Evolutionary conservation across 2,329 filamentous ascomycete genomes (phyloP).

Genomic region (Ophiostoma perfectum): DNA sequence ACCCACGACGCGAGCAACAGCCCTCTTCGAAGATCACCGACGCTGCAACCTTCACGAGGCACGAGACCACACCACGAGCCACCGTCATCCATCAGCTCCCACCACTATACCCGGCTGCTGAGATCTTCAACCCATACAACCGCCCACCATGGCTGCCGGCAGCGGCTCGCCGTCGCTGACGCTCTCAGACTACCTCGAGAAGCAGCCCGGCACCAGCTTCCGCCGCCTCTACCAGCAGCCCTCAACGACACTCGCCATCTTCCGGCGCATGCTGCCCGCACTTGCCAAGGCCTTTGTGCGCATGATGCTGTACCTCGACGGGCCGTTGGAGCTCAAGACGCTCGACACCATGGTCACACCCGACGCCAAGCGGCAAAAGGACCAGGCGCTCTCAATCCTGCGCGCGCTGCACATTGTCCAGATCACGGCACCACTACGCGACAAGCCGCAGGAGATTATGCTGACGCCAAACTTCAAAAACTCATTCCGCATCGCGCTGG

Average conservation of each 20-base stretch:
- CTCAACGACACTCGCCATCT: constrained; percentile 90
- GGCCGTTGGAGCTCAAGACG: constrained; percentile 70
- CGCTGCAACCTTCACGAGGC: background rate
- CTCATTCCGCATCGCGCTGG: constrained; percentile 79
- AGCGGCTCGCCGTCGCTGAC: constrained; percentile 44
- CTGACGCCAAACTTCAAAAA: constrained; percentile 76
- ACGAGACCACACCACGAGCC: background rate
- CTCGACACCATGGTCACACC: constrained; percentile 83
- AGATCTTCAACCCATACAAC: background rate
- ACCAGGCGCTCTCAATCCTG: constrained; percentile 76
- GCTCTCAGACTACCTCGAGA: constrained; percentile 86
- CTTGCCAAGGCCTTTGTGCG: constrained; percentile 94
- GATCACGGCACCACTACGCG: constrained; percentile 55
- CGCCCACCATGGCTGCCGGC: constrained; percentile 15
- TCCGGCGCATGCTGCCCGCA: constrained; percentile 92
- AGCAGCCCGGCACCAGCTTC: constrained; percentile 83
- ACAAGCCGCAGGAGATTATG: constrained; percentile 63
- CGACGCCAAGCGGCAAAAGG: constrained; percentile 61
- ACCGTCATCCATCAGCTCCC: background rate
- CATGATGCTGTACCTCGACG: constrained; percentile 85
- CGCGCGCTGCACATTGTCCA: constrained; percentile 80
- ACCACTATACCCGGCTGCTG: background rate
- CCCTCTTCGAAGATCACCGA: background rate
- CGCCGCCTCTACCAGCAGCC: constrained; percentile 91
- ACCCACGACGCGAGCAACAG: background rate